Percentiles rank a stretch among this genome's conserved stretches.
These are phyloP conservation scores for Erythrobasidium hasegawianum DNA, from an alignment of 1,284 basidiomycete species.

Conservation along the genomic window DNA sequence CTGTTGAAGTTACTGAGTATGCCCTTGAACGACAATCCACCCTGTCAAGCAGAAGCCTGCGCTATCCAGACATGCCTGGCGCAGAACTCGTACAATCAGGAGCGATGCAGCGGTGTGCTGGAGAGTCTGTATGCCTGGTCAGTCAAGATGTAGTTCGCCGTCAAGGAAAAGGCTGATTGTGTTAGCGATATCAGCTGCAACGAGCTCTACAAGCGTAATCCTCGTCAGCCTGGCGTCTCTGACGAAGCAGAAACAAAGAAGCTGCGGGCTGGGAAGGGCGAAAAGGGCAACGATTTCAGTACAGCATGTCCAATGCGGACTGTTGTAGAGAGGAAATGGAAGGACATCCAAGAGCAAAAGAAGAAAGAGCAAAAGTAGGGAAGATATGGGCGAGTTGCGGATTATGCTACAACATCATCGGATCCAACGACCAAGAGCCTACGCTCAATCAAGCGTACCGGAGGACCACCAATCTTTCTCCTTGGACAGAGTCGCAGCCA, in stretches of 20 bases:
- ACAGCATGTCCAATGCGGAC: constrained; percentile 35
- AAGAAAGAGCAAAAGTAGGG: neutral
- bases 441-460: constrained; percentile 1
- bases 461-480: constrained; percentile 4
- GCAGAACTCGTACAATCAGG: constrained; percentile 19
- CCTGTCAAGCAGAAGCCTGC: constrained; percentile 32
- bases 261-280: constrained; percentile 23
- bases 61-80: constrained; percentile 29
- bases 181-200: constrained; percentile 16
- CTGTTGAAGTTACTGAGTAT: too few relatives aligned
- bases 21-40: constrained; percentile 26
- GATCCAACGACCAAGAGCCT: neutral
- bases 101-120: constrained; percentile 25
- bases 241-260: constrained; percentile 23
- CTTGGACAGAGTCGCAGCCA: neutral
- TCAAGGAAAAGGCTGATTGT: neutral
- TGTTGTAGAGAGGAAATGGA: constrained; percentile 30
- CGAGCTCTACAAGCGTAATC: constrained; percentile 32
- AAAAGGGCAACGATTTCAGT: constrained; percentile 24
- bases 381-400: neutral
- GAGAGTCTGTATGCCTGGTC: constrained; percentile 31
- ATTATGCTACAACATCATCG: constrained; percentile 1
- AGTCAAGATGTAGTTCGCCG: neutral
- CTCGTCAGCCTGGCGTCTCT: constrained; percentile 9
- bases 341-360: constrained; percentile 8